Evolutionary conservation across 1,284 basidiomycete genomes (phyloP).

Genomic region (Lignosus rhinocerotis): DNA sequence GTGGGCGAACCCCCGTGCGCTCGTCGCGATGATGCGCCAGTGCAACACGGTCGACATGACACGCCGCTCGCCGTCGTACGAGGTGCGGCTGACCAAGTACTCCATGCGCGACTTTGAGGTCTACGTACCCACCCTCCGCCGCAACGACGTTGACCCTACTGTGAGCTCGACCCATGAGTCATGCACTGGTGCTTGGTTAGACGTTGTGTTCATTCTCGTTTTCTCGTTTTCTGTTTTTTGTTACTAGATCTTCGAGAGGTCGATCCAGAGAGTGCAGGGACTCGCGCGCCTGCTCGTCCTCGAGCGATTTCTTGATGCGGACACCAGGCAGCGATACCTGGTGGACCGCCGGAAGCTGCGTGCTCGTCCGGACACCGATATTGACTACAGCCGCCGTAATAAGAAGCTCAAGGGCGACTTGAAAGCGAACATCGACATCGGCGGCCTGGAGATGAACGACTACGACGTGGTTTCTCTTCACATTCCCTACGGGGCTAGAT

Average conservation of each 20-base stretch:
- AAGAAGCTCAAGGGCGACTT: slow-evolving; percentile 51
- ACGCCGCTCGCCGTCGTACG: slow-evolving; percentile 62
- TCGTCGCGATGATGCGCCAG: slow-evolving; percentile 60
- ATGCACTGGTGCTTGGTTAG: background rate
- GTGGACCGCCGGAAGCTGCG: slow-evolving; percentile 47
- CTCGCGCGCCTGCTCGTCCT: slow-evolving; percentile 59
- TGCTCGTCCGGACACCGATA: slow-evolving; percentile 40
- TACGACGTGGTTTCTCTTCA: slow-evolving; percentile 59
- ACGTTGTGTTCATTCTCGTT: too few relatives aligned
- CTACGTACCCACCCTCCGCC: slow-evolving; percentile 49
- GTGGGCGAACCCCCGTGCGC: slow-evolving; percentile 56
- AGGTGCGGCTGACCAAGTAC: slow-evolving; percentile 59
- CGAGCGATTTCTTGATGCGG: slow-evolving; percentile 48
- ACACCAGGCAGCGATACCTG: slow-evolving; percentile 46
- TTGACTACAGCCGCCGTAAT: slow-evolving; percentile 24
- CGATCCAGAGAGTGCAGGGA: slow-evolving; percentile 53
- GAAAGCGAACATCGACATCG: slow-evolving; percentile 43
- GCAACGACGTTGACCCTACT: slow-evolving; percentile 56
- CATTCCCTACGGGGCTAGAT: slow-evolving; percentile 63
- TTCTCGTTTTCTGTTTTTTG: background rate
- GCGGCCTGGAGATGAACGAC: slow-evolving; percentile 55
- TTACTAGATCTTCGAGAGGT: slow-evolving; percentile 56
- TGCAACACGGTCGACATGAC: slow-evolving; percentile 60
- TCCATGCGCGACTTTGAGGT: slow-evolving; percentile 54
- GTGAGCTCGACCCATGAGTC: slow-evolving; percentile 31